Evolutionary conservation across 345 rosid species (phyloP).

Genomic region (Nasturtium officinale): DNA sequence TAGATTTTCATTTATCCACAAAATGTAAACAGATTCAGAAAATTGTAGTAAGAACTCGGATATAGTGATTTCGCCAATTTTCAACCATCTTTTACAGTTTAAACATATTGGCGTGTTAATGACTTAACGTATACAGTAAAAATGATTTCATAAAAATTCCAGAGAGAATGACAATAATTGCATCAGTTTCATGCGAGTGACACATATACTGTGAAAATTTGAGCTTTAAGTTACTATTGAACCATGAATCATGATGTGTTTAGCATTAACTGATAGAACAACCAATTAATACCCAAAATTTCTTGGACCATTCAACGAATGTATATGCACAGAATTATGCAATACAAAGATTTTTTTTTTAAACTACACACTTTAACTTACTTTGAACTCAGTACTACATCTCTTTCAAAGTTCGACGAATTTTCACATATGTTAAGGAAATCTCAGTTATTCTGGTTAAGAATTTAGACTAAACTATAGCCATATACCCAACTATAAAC

Average conservation of each 20-base stretch:
- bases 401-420: background rate
- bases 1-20: background rate
- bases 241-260: constrained; percentile 1
- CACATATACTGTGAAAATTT: constrained; percentile 23
- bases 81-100: background rate
- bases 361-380: background rate
- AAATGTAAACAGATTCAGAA: background rate
- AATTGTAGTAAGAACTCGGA: background rate
- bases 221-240: constrained; percentile 36
- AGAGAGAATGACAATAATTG: constrained; percentile 34
- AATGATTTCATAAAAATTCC: constrained; percentile 17
- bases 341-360: background rate
- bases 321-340: background rate
- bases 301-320: background rate
- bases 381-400: background rate
- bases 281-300: background rate
- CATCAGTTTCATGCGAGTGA: constrained; percentile 44
- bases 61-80: background rate
- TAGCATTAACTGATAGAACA: background rate
- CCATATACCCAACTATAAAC: background rate
- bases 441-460: background rate
- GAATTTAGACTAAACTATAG: background rate
- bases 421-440: background rate
- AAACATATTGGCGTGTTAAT: background rate
- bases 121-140: constrained; percentile 10